Percentiles rank a stretch among this genome's conserved stretches.
These are phyloP conservation scores for Ciborinia camelliae DNA, from an alignment of 2,329 filamentous ascomycete species.

Conservation along the genomic window DNA sequence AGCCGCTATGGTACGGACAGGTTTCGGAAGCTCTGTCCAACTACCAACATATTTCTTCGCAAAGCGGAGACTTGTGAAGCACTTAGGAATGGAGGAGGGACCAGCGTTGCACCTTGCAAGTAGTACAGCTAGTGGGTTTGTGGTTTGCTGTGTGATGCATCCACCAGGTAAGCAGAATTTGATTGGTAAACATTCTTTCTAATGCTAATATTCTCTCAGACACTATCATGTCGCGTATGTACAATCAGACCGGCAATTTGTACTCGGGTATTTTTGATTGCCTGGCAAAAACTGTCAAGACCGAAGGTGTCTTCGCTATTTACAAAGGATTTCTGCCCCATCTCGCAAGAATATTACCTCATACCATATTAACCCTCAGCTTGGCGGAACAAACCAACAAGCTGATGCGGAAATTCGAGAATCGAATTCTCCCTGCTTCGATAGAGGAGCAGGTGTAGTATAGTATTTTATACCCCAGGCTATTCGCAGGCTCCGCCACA, in stretches of 20 bases:
- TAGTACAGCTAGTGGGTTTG: conserved; percentile 87
- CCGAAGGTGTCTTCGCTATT: conserved; percentile 85
- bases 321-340: conserved; percentile 99
- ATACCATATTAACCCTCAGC: conserved; percentile 89
- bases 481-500: conserved; percentile 16
- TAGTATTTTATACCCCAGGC: neutral
- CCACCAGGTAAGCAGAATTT: conserved; percentile 65
- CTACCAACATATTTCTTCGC: conserved; percentile 98
- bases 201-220: conserved; percentile 48
- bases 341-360: conserved; percentile 86
- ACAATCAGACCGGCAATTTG: conserved; percentile 98
- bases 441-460: conserved; percentile 31
- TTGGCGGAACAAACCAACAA: conserved; percentile 98
- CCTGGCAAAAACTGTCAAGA: conserved; percentile 82
- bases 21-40: conserved; percentile 93
- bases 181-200: neutral
- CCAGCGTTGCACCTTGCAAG: conserved; percentile 84
- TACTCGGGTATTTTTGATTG: conserved; percentile 94
- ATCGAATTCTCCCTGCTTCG: conserved; percentile 47
- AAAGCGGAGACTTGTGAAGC: conserved; percentile 77
- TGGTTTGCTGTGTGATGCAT: conserved; percentile 97
- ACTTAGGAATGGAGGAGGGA: conserved; percentile 87
- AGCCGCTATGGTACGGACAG: conserved; percentile 93
- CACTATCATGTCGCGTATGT: conserved; percentile 97
- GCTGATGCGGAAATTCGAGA: conserved; percentile 76